Percentiles rank a stretch among this genome's conserved stretches.
Conservation (phyloP, 176 grass and related monocot genomes). For the Cocos nucifera region DNA sequence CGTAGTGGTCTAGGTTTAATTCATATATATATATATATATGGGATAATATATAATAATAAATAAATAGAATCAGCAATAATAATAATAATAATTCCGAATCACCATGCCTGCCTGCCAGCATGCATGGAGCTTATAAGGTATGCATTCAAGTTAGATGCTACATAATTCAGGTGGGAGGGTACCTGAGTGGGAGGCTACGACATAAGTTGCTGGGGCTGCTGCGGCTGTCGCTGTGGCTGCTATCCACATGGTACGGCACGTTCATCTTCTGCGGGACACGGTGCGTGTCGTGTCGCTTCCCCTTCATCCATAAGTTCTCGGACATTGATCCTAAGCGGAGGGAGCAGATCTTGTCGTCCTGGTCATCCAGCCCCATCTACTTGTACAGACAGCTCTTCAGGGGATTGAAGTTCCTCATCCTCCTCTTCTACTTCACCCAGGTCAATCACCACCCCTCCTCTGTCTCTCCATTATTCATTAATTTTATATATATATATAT, state of each 20-base stretch:
- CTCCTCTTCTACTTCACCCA: not conserved
- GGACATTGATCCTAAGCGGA: not conserved
- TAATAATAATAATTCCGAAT: too few relatives aligned
- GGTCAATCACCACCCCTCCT: not conserved
- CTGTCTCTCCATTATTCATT: too few relatives aligned
- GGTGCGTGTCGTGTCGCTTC: not conserved
- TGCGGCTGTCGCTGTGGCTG: not conserved
- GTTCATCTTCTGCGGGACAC: not conserved
- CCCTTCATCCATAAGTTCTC: not conserved
- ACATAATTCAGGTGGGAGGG: not conserved
- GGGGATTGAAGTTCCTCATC: not conserved
- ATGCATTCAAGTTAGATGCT: too few relatives aligned
- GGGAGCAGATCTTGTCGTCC: not conserved
- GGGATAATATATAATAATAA: too few relatives aligned
- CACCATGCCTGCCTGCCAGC: too few relatives aligned
- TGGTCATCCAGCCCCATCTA: not conserved
- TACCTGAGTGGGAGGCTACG: not conserved
- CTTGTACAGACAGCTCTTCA: not conserved
- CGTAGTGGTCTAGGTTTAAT: too few relatives aligned
- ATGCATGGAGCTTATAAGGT: too few relatives aligned
- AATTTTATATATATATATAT: too few relatives aligned
- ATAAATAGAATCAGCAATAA: too few relatives aligned
- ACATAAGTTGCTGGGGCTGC: not conserved
- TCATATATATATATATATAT: too few relatives aligned
- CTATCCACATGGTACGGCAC: conserved; percentile 1